A percentile compares a stretch with the other conserved stretches of the same genome.
These are phyloP conservation scores for Fusarium keratoplasticum DNA, from an alignment of 2,329 filamentous ascomycete genomes.

Conservation along the genomic window DNA sequence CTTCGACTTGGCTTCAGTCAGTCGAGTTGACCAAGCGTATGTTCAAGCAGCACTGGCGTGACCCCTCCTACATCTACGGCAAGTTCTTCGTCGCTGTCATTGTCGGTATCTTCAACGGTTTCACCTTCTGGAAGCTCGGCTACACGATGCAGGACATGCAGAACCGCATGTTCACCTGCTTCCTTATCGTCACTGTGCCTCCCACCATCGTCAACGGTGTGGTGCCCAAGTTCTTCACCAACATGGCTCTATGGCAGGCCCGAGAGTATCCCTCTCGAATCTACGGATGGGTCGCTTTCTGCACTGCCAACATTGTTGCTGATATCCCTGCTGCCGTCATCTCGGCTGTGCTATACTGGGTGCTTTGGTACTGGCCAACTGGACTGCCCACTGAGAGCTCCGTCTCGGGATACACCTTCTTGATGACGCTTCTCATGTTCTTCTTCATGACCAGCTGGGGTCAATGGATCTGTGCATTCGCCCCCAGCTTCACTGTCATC, in stretches of 20 bases:
- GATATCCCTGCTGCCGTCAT: conserved; percentile 79
- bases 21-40: conserved; percentile 75
- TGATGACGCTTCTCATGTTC: conserved; percentile 84
- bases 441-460: conserved; percentile 81
- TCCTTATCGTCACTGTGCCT: conserved; percentile 71
- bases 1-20: conserved; percentile 72
- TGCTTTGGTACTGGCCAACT: conserved; percentile 81
- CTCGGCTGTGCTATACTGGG: conserved; percentile 74
- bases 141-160: conserved; percentile 76
- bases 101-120: conserved; percentile 82
- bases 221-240: conserved; percentile 81
- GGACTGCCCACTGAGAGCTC: conserved; percentile 75
- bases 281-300: conserved; percentile 83
- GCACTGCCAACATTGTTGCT: conserved; percentile 76
- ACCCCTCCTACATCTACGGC: conserved; percentile 80
- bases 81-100: conserved; percentile 80
- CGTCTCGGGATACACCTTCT: conserved; percentile 78
- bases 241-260: conserved; percentile 78
- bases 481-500: conserved; percentile 82
- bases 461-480: conserved; percentile 87
- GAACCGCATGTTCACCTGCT: conserved; percentile 80
- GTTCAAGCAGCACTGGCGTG: conserved; percentile 80
- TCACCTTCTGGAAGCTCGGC: conserved; percentile 80
- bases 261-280: conserved; percentile 80
- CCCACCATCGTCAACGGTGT: conserved; percentile 79